These are phyloP conservation scores for Eudorina sp. DNA, from an alignment of 139 green algal species.

Conservation along the genomic window DNA sequence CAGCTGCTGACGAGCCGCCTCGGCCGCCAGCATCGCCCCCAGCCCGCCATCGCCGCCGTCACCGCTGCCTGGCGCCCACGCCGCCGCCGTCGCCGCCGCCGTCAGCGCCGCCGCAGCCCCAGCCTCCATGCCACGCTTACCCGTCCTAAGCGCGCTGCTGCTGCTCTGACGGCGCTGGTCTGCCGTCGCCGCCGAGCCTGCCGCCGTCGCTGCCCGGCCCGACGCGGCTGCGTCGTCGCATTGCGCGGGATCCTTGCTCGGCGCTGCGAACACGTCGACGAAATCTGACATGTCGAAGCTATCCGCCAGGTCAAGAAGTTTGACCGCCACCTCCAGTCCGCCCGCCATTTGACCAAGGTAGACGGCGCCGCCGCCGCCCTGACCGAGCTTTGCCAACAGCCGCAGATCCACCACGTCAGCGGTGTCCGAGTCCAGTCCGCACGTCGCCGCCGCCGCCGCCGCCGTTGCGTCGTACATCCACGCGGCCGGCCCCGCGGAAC, in stretches of 20 bases:
- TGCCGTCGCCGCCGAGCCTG: background rate
- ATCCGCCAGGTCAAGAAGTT: background rate
- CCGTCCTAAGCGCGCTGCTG: too few species aligned
- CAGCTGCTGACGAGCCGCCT: conserved; percentile 27
- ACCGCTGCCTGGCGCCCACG: too few species aligned
- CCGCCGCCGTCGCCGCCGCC: background rate
- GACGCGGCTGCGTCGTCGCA: too few species aligned
- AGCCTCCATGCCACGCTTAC: too few species aligned
- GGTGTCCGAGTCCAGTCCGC: background rate
- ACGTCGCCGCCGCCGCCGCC: too few species aligned
- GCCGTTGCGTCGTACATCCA: too few species aligned
- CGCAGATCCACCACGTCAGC: background rate
- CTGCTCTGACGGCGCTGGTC: too few species aligned
- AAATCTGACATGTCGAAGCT: background rate
- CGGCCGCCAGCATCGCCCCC: background rate
- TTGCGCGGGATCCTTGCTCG: too few species aligned
- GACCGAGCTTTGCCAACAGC: background rate
- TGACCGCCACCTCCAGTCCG: conserved; percentile 34
- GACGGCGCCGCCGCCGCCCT: conserved; percentile 2
- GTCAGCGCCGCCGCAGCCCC: too few species aligned
- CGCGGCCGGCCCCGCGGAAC: too few species aligned
- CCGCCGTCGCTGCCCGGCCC: too few species aligned
- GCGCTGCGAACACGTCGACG: background rate
- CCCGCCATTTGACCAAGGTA: background rate
- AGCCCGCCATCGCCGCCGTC: background rate